Conservation (phyloP, 352 stramenopile species). For the Phytophthora hibernalis region DNA sequence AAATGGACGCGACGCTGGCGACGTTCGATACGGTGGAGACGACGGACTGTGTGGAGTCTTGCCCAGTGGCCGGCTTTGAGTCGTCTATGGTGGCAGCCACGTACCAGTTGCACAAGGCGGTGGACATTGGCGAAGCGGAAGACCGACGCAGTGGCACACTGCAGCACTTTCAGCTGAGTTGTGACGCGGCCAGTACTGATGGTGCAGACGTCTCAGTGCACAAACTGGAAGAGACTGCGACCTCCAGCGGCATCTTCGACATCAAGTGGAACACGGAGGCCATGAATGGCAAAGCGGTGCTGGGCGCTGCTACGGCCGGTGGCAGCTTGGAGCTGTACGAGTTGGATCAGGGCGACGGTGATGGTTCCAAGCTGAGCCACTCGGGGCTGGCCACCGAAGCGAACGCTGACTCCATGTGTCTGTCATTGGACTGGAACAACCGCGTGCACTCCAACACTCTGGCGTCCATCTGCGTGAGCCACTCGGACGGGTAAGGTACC, state of each 20-base stretch:
- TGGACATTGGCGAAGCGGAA: constrained; percentile 16
- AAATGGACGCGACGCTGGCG: constrained; percentile 53
- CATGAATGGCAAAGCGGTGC: constrained; percentile 58
- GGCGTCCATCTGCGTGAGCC: constrained; percentile 78
- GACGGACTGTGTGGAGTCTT: constrained; percentile 87
- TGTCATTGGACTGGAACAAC: constrained; percentile 90
- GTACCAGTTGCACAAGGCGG: constrained; percentile 84
- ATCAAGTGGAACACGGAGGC: constrained; percentile 79
- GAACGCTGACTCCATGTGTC: constrained; percentile 65
- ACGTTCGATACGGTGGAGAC: constrained; percentile 83
- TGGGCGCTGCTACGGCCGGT: constrained; percentile 68
- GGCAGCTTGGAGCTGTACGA: constrained; percentile 76
- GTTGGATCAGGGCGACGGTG: constrained; percentile 22
- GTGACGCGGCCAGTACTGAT: constrained; percentile 30
- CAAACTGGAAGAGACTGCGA: constrained; percentile 55
- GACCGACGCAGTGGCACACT: constrained; percentile 72
- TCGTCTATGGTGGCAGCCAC: constrained; percentile 75
- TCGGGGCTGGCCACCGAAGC: constrained; percentile 48
- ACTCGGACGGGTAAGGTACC: constrained; percentile 76
- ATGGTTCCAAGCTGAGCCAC: constrained; percentile 32
- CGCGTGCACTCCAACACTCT: constrained; percentile 52
- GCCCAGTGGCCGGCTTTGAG: constrained; percentile 67
- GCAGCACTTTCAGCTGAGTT: constrained; percentile 64
- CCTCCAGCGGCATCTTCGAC: constrained; percentile 80
- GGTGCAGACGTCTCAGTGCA: constrained; percentile 38